phyloP scores from a whole-genome alignment of 2,329 filamentous ascomycete species.

The Cyanodermella asteris region DNA sequence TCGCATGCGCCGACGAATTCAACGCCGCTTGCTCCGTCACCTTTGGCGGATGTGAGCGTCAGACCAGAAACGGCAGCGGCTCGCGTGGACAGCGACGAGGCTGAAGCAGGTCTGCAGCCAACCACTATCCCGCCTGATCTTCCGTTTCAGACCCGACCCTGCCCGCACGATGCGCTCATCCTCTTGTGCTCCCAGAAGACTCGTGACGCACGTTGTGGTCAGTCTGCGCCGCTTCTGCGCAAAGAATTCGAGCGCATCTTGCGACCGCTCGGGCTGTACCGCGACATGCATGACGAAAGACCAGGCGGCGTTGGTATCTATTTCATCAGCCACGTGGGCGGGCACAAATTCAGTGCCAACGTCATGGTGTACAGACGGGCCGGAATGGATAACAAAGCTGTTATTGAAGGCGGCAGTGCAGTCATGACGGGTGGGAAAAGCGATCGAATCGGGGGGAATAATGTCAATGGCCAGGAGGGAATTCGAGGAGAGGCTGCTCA shows the following conservation, averaged over 20 bases:
- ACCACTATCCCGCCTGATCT: conserved; percentile 12
- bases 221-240: conserved; percentile 73
- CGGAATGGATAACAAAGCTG: conserved; percentile 9
- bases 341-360: conserved; percentile 91
- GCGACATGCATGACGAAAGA: conserved; percentile 70
- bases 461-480: conserved; percentile 17
- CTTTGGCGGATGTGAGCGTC: neutral
- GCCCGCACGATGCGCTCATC: conserved; percentile 68
- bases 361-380: conserved; percentile 68
- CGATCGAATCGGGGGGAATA: conserved; percentile 20
- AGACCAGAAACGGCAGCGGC: too few relatives aligned
- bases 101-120: too few relatives aligned
- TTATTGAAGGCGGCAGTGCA: conserved; percentile 6
- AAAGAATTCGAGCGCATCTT: conserved; percentile 80
- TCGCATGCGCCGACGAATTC: conserved; percentile 52
- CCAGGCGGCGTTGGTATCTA: conserved; percentile 88
- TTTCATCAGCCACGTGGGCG: conserved; percentile 89
- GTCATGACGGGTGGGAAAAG: conserved; percentile 31
- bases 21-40: conserved; percentile 28
- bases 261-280: conserved; percentile 59
- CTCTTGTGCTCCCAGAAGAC: conserved; percentile 86
- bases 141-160: conserved; percentile 36
- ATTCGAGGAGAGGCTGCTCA: conserved; percentile 45
- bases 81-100: too few relatives aligned
- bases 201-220: conserved; percentile 85